Evolutionary conservation across 1,284 basidiomycete species (phyloP).

Genomic region (Heterobasidion occidentale): DNA sequence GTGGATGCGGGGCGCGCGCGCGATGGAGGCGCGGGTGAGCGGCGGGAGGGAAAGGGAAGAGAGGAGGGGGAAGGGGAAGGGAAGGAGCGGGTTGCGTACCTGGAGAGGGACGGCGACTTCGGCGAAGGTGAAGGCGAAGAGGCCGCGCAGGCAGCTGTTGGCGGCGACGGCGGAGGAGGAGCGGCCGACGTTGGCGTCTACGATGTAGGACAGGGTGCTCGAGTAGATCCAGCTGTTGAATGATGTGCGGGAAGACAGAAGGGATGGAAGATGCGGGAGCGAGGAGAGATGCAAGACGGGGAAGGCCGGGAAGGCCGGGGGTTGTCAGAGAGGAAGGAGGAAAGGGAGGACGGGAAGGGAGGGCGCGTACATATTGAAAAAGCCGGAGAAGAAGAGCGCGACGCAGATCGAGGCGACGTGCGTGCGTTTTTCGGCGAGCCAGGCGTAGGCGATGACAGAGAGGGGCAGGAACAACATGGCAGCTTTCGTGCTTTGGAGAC

Average conservation of each 20-base stretch:
- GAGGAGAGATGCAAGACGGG: not conserved
- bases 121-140: constrained; percentile 61
- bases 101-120: constrained; percentile 65
- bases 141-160: constrained; percentile 66
- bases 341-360: not conserved
- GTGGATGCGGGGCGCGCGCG: not conserved
- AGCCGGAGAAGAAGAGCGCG: constrained; percentile 58
- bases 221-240: constrained; percentile 56
- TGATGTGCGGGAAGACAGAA: not conserved
- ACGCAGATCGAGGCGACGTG: constrained; percentile 58
- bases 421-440: constrained; percentile 61
- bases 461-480: constrained; percentile 50
- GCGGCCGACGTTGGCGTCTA: constrained; percentile 71
- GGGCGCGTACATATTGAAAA: constrained; percentile 56
- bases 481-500: constrained; percentile 54
- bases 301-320: not conserved
- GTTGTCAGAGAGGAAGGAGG: not conserved
- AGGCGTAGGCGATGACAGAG: constrained; percentile 65
- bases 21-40: not conserved
- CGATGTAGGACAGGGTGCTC: constrained; percentile 66
- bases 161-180: constrained; percentile 63
- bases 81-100: constrained; percentile 22
- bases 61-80: not conserved
- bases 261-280: not conserved
- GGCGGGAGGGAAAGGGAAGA: not conserved